These are phyloP conservation scores for Nigrospora oryzae DNA, from an alignment of 2,329 filamentous ascomycete genomes.

Conservation along the genomic window DNA sequence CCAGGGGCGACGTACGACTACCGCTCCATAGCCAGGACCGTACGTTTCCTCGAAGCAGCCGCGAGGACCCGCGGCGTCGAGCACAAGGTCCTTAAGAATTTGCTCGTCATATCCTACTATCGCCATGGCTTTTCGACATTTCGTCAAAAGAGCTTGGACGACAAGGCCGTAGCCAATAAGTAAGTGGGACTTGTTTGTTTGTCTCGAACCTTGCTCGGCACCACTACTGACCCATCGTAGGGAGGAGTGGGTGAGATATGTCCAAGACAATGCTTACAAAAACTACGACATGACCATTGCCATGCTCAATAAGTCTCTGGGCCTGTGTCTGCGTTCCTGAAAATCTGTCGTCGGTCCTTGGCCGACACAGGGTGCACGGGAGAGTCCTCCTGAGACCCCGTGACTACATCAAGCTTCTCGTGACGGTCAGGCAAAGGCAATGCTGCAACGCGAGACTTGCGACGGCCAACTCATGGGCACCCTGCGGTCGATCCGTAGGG, in stretches of 20 bases:
- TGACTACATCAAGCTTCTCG: too few relatives aligned
- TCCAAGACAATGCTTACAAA: slow-evolving; percentile 30
- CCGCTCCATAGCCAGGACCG: slow-evolving; percentile 51
- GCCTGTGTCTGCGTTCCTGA: slow-evolving; percentile 47
- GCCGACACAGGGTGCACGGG: too few relatives aligned
- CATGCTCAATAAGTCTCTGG: slow-evolving; percentile 69
- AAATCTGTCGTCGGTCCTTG: too few relatives aligned
- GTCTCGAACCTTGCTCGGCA: too few relatives aligned
- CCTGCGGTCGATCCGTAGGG: too few relatives aligned
- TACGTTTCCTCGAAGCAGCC: slow-evolving; percentile 63
- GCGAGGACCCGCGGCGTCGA: slow-evolving; percentile 57
- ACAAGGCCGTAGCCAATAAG: not conserved
- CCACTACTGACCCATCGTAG: not conserved
- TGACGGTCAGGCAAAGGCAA: too few relatives aligned
- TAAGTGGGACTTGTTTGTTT: not conserved
- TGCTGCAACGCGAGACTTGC: too few relatives aligned
- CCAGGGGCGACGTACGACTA: slow-evolving; percentile 34
- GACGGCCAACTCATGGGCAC: too few relatives aligned
- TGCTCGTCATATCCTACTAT: slow-evolving; percentile 44
- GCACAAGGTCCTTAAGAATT: slow-evolving; percentile 63
- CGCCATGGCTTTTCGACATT: slow-evolving; percentile 10
- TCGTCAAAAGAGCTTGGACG: not conserved
- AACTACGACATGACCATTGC: slow-evolving; percentile 62
- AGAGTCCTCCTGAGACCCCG: too few relatives aligned
- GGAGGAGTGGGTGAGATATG: not conserved